Conservation (phyloP, 2,329 filamentous ascomycete species). For the Colletotrichum karsti region DNA sequence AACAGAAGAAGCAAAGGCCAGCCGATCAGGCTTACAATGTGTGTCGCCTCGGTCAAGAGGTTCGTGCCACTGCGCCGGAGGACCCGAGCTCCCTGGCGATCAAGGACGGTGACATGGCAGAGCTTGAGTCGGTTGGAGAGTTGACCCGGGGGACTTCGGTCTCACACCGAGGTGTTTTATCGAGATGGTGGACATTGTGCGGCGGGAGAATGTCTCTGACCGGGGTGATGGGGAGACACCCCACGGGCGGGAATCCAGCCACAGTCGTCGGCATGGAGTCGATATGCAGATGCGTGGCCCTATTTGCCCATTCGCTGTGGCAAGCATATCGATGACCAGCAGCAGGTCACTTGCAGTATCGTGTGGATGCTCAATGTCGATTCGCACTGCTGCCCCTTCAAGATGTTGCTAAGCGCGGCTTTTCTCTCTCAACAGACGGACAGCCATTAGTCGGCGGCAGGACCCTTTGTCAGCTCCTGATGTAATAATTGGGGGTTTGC, state of each 20-base stretch:
- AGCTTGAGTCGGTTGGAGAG: neutral
- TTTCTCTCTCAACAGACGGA: neutral
- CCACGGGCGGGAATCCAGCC: constrained; percentile 1
- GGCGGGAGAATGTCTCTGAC: neutral
- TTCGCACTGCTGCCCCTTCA: constrained; percentile 6
- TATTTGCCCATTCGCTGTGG: neutral
- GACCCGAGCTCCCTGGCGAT: neutral
- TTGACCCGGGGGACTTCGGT: neutral
- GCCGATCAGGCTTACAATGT: neutral
- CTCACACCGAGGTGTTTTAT: neutral
- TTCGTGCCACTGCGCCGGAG: constrained; percentile 1
- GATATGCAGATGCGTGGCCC: neutral
- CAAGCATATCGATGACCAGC: constrained; percentile 9
- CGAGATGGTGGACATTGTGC: neutral
- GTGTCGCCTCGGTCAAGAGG: neutral
- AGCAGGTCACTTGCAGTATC: constrained; percentile 14
- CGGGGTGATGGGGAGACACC: neutral
- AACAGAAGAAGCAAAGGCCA: neutral
- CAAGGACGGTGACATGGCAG: neutral
- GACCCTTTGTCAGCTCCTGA: constrained; percentile 1
- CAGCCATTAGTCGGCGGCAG: constrained; percentile 12
- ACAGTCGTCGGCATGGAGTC: neutral
- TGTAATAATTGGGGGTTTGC: constrained; percentile 4
- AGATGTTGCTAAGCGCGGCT: neutral
- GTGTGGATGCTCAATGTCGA: neutral